phyloP scores from a whole-genome alignment of 169 alveolate genomes.

The Theileria parva region DNA sequence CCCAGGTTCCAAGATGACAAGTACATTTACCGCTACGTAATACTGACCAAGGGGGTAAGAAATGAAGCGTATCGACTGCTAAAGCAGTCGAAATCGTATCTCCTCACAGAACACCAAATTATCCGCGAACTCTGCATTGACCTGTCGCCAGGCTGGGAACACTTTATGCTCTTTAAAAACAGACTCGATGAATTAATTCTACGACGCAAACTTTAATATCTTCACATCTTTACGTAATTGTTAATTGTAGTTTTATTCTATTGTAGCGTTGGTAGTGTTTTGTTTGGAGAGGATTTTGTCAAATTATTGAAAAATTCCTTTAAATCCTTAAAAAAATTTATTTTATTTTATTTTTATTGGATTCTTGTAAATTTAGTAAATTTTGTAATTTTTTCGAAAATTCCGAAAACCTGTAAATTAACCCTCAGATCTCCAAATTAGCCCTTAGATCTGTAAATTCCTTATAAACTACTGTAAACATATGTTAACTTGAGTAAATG shows the following conservation, averaged over 20 bases:
- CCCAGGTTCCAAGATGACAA: slow-evolving; percentile 82
- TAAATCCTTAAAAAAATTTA: neutral
- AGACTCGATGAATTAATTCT: slow-evolving; percentile 79
- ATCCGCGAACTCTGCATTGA: slow-evolving; percentile 79
- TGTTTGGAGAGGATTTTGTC: neutral
- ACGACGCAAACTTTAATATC: slow-evolving; percentile 54
- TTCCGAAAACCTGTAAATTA: neutral
- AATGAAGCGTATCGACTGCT: slow-evolving; percentile 80
- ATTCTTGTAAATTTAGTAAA: neutral
- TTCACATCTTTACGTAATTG: neutral
- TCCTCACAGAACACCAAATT: slow-evolving; percentile 80
- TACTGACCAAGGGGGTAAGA: slow-evolving; percentile 79
- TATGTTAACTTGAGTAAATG: neutral
- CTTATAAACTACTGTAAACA: neutral
- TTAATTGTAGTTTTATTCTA: neutral
- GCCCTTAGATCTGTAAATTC: no score
- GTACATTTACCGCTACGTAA: slow-evolving; percentile 79
- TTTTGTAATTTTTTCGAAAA: neutral
- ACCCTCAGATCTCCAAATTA: no score
- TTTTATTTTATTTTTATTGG: neutral
- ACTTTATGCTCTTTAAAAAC: slow-evolving; percentile 81
- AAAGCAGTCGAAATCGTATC: slow-evolving; percentile 69
- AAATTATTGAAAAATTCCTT: neutral
- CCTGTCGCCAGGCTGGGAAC: slow-evolving; percentile 85
- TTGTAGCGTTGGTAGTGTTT: neutral